Evolutionary conservation across 768 basidiomycete genomes (phyloP), one percentile per base, ranked within the genome.

Genomic region (Phaeotremella skinneri): DNA sequence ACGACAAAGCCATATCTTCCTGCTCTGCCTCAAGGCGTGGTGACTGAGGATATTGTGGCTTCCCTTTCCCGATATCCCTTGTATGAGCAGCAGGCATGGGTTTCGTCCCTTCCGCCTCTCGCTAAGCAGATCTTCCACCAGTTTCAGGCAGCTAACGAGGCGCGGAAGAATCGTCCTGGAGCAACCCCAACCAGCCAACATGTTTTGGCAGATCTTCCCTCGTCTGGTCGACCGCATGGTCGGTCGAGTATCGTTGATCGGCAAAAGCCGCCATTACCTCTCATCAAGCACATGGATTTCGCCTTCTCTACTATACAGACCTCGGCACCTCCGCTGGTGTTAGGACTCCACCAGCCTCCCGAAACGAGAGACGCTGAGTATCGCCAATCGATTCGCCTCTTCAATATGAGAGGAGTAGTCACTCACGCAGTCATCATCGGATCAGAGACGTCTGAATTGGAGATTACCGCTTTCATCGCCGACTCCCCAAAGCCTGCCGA

Each of bases 1-100:
- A 42, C 49, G 32, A 52, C 56, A 27, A 43, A 31, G 25, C 52
- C 52, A 1, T 72, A 60, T 57, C 62, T 69, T 16, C 62, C 65
- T 2, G 63, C 70, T 26, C 47, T 76, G 27, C 73, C 75, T 2
- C 54, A 43, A 17, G 68, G 71, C 5, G 53, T 68, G n/a, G 66
- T 74, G 14, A 70, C 61, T 16, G 70, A 69, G 23, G 73, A 73
- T 14, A 60, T 76, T 9, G 75, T 74, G 2, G 55, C 64, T n/a
- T 63, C 64, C 2, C 59, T 76, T 2, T 34, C 45, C 2, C 61
- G 64, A 53, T 76, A 76, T 49, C 67, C 68, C 6, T 27, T 56
- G 9, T 56, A 70, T 23, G 72, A 73, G 39, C 69, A 70, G 57
- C 56, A 62, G 50, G 59, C 63, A 0, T 76, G 74, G 74, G 60